A percentile compares a stretch with the other conserved stretches of the same genome.
These are phyloP conservation scores for Xylaria telfairii DNA, from an alignment of 495 filamentous ascomycete genomes.

Conservation along the genomic window DNA sequence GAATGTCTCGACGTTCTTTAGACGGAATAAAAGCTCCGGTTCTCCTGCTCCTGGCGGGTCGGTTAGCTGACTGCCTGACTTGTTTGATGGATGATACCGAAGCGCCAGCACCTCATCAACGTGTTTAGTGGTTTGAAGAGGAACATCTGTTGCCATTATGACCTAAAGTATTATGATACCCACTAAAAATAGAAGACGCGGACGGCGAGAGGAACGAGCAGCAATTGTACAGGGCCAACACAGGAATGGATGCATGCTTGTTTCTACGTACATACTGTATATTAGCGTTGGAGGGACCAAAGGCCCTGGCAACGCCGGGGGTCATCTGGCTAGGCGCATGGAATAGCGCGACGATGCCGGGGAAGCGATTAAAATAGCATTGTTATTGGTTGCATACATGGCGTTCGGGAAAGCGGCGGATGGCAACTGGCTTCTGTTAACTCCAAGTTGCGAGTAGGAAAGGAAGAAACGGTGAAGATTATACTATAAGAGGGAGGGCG, in stretches of 20 bases:
- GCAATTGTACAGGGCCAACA: slow-evolving; percentile 26
- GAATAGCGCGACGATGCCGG: slow-evolving; percentile 16
- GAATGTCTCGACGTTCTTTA: slow-evolving; percentile 51
- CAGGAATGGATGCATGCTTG: slow-evolving; percentile 26
- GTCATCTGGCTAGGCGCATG: slow-evolving; percentile 13
- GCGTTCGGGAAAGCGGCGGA: slow-evolving; percentile 37
- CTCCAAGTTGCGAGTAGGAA: slow-evolving; percentile 28
- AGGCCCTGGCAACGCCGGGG: slow-evolving; percentile 1
- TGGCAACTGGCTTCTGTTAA: slow-evolving; percentile 27
- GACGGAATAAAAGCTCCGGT: slow-evolving; percentile 50
- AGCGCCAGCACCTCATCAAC: slow-evolving; percentile 17
- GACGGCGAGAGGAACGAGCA: slow-evolving; percentile 23
- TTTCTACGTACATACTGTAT: slow-evolving; percentile 40
- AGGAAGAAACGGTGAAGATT: slow-evolving; percentile 29
- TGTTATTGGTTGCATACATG: slow-evolving; percentile 38
- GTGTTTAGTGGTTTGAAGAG: slow-evolving; percentile 17
- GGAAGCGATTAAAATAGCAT: slow-evolving; percentile 22
- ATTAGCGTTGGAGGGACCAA: slow-evolving; percentile 30
- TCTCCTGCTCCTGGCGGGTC: slow-evolving; percentile 43
- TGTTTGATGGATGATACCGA: slow-evolving; percentile 1
- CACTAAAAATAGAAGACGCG: slow-evolving; percentile 22
- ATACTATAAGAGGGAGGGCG: slow-evolving; percentile 28
- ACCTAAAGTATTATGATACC: slow-evolving; percentile 30
- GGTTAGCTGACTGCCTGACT: slow-evolving; percentile 17
- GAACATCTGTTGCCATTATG: slow-evolving; percentile 21